Base-by-base conservation (phyloP, 2,329 filamentous ascomycete species). In the Alternaria solani region DNA sequence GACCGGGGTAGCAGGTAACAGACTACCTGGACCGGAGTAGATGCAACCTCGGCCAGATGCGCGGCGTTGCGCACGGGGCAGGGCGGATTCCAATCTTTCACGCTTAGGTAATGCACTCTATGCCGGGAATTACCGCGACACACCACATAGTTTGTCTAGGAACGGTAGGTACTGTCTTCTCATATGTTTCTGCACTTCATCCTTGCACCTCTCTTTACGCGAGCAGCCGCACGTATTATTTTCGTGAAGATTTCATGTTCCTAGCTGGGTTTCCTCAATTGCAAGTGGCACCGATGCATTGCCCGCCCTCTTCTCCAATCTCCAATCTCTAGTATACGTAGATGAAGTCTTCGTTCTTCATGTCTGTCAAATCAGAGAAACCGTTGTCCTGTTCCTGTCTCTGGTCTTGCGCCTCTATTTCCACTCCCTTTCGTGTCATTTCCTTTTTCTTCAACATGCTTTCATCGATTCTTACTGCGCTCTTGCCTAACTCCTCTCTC, bases 401-500 rank as follows among this genome's bases (percentile, higher is more conserved):
- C 38, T 36, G 43, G 6, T 46, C 39, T 28, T 64, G 65, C 8
- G 59, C 32, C 42, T 67, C 67, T n/a, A 68, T 34, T 34, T 65
- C 65, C 5, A 59, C 43, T 3, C 52, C 60, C 47, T 70, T 70
- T 47, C 28, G 57, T 38, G 26, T 36, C 51, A 65, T 65, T 16
- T 68, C 60, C 5, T 55, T 55, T 36, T 74, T 76, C n/a, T 65
- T 60, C 5, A 77, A 36, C 76, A 78, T 78, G 16, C 75, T 77
- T 61, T 77, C 70, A 32, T 79, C 76, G 11, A 75, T 32, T 1
- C 71, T 58, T 3, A 60, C 59, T 0, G 70, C 74, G 0, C 67
- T 71, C 42, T 78, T 79, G 1, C 76, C 76, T 0, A 78, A 46
- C 18, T 64, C 67, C 16, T 72, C 62, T 12, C 76, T 66, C n/a